phyloP scores from a whole-genome alignment of 345 rosid genomes.

The Moricandia arvensis region DNA sequence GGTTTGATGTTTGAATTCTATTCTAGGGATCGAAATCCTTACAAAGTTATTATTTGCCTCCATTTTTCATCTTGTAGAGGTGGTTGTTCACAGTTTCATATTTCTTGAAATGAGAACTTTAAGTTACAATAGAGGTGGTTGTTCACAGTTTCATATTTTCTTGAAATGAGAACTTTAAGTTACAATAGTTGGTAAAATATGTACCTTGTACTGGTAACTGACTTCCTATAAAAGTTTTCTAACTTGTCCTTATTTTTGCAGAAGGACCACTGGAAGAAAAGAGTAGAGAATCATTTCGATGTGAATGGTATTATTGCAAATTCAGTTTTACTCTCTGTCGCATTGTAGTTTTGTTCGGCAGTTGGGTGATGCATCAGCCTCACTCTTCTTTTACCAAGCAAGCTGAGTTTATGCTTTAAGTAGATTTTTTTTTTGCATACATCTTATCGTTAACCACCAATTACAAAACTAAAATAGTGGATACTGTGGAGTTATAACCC shows the following conservation, averaged over 20 bases:
- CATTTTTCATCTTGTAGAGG: constrained; percentile 12
- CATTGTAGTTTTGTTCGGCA: constrained; percentile 17
- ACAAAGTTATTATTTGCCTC: neutral
- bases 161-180: constrained; percentile 1
- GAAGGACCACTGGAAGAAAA: constrained; percentile 69
- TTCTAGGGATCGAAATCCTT: neutral
- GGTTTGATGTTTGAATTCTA: constrained; percentile 14
- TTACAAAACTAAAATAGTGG: neutral
- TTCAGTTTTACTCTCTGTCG: constrained; percentile 16
- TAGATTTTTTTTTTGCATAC: too few relatives aligned
- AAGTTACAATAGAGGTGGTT: too few relatives aligned
- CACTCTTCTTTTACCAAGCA: neutral
- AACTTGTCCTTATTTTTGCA: constrained; percentile 40
- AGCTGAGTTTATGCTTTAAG: too few relatives aligned
- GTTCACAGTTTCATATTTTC: constrained; percentile 18
- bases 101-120: constrained; percentile 18
- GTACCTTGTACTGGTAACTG: neutral
- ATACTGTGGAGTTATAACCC: constrained; percentile 8
- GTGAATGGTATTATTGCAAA: constrained; percentile 69
- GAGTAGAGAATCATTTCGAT: constrained; percentile 65
- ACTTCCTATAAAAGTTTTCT: constrained; percentile 14
- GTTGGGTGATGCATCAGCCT: neutral
- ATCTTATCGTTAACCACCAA: too few relatives aligned
- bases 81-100: constrained; percentile 12
- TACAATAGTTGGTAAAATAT: neutral